phyloP scores from a whole-genome alignment of 768 basidiomycete species.

The Porpolomopsis calyptriformis region DNA sequence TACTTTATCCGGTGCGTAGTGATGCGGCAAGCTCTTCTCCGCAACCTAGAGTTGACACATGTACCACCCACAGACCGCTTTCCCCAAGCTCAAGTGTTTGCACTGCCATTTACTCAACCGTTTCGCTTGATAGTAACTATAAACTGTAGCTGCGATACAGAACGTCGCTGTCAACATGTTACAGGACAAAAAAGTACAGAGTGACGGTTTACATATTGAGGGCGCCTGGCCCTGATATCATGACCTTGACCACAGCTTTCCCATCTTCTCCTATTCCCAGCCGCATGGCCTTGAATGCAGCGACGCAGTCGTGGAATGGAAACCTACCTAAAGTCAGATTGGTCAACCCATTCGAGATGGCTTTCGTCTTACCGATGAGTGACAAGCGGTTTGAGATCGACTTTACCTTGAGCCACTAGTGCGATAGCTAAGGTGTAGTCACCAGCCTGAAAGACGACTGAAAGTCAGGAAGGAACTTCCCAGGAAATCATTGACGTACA shows the following conservation, averaged over 20 bases:
- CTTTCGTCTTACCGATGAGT: conserved; percentile 58
- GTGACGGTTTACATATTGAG: too few species aligned
- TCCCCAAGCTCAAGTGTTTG: too few species aligned
- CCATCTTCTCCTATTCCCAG: conserved; percentile 78
- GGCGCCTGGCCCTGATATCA: conserved; percentile 75
- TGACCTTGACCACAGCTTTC: conserved; percentile 78
- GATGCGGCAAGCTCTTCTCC: too few species aligned
- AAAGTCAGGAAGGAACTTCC: neutral
- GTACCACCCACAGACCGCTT: too few species aligned
- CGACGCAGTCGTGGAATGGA: conserved; percentile 63
- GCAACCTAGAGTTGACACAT: too few species aligned
- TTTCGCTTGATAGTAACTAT: too few species aligned
- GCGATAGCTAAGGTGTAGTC: conserved; percentile 80
- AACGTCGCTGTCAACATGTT: too few species aligned
- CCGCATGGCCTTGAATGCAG: conserved; percentile 76
- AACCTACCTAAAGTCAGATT: conserved; percentile 33
- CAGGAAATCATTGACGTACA: conserved; percentile 27
- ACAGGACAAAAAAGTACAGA: too few species aligned
- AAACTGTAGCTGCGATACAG: too few species aligned
- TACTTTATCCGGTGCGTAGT: too few species aligned
- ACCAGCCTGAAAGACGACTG: conserved; percentile 45
- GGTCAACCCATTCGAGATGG: neutral
- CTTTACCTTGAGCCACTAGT: conserved; percentile 68
- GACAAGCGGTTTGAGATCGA: conserved; percentile 81
- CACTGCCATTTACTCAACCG: too few species aligned